phyloP scores from a whole-genome alignment of 345 rosid species.

The Euphorbia tirucalli region DNA sequence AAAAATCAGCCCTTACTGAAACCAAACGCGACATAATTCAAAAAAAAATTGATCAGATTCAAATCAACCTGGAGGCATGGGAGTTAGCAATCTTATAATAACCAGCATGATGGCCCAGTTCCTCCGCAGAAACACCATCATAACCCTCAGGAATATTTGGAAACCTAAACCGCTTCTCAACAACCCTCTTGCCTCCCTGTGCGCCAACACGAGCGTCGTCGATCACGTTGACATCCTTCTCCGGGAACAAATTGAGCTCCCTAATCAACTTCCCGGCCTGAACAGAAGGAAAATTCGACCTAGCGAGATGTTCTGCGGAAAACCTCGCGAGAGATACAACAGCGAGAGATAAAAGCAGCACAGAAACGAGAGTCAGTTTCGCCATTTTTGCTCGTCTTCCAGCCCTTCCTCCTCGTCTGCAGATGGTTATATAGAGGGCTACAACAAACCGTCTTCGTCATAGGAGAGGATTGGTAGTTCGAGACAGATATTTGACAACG shows the following conservation, averaged over 20 bases:
- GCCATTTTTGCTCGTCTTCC: conserved; percentile 34
- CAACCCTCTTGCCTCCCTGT: conserved; percentile 36
- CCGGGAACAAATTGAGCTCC: conserved; percentile 82
- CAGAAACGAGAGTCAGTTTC: conserved; percentile 22
- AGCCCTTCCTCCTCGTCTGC: not conserved
- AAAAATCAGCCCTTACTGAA: not conserved
- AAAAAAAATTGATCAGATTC: not conserved
- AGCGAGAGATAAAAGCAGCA: conserved; percentile 27
- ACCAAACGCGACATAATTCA: not conserved
- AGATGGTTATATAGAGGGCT: not conserved
- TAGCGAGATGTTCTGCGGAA: conserved; percentile 22
- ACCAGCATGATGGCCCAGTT: conserved; percentile 96
- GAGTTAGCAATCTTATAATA: conserved; percentile 77
- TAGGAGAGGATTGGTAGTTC: conserved; percentile 24
- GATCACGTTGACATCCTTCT: conserved; percentile 57
- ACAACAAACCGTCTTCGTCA: conserved; percentile 25
- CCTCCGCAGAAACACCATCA: conserved; percentile 45
- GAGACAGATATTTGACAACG: not conserved
- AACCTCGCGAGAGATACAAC: conserved; percentile 13
- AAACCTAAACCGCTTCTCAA: conserved; percentile 65
- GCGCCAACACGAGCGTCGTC: conserved; percentile 16
- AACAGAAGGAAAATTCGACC: conserved; percentile 56
- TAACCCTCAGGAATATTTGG: conserved; percentile 43
- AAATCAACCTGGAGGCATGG: conserved; percentile 63
- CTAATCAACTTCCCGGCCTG: conserved; percentile 76